Evolutionary conservation across 148 eudicot species (phyloP), one percentile per base, ranked within the genome.

Genomic region (Nepenthes mirabilis): DNA sequence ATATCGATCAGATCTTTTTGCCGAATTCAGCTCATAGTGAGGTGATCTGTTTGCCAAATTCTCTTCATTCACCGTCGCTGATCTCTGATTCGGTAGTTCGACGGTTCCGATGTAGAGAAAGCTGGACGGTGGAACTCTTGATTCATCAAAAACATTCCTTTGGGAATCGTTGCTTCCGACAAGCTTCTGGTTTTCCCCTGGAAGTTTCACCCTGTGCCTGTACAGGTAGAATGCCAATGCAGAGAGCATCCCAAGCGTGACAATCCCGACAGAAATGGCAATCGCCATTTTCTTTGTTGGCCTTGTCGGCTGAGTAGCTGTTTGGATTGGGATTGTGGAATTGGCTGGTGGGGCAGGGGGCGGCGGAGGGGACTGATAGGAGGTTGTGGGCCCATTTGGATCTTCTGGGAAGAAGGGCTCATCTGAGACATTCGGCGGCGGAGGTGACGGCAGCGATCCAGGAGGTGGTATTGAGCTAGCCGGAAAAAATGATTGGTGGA

Each of bases 331-430:
- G 32, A 54, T 74, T 2, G 80, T 35, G 3, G 75, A 75, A 63
- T 62, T 67, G 63, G 54, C 54, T 12, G 72, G 57, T 0, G 52
- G 52, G 13, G 66, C 33, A 1, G 49, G 52, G 2, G 58, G 6
- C 2, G 75, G 6, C 1, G 78, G 66, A 1, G 79, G 75, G 11
- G 85, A 75, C 2, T 73, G 57, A 9, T 56, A 73, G 0, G 23
- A 23, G 23, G 23, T 23, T 23, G 23, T 23, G 23, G 23, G 23
- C 53, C 84, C 81, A 3, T 68, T 14, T 23, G 97, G 97, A 52
- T 80, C 70, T 57, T 88, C 98, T 1, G 91, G 93, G 79, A 88
- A 88, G 74, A 91, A 91, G 1, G 97, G 97, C 79, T 85, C 80
- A 67, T 87, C 78, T 0, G 88, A 65, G 34, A 33, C 34, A 23